These are phyloP conservation scores for Diospyros lotus DNA, from an alignment of 148 eudicot genomes.

Conservation along the genomic window DNA sequence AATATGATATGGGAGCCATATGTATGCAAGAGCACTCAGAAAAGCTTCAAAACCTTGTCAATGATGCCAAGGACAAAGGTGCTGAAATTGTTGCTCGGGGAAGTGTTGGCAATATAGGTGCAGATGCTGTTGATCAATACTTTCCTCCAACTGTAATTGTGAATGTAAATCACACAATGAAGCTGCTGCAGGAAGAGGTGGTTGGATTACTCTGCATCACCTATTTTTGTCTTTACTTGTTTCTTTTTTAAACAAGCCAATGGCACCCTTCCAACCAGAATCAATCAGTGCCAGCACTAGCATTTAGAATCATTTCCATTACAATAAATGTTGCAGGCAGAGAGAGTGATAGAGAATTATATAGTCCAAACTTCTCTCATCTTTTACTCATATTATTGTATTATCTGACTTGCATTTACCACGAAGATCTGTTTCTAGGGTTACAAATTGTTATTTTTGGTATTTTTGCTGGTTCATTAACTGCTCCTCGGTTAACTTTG, in stretches of 20 bases:
- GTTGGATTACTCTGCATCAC: constrained; percentile 6
- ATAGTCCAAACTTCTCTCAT: not conserved
- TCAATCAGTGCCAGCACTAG: not conserved
- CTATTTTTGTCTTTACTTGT: not conserved
- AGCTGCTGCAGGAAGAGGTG: constrained; percentile 98
- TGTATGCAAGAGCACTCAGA: constrained; percentile 99
- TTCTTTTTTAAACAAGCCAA: not conserved
- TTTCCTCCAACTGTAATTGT: constrained; percentile 92
- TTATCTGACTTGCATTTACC: too few relatives aligned
- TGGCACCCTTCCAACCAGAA: not conserved
- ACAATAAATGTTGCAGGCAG: not conserved
- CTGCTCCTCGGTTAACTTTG: constrained; percentile 4
- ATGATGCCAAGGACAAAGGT: constrained; percentile 93
- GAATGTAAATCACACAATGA: constrained; percentile 87
- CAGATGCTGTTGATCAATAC: constrained; percentile 96
- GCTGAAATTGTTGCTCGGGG: constrained; percentile 93
- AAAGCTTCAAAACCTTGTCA: constrained; percentile 86
- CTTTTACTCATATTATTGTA: not conserved
- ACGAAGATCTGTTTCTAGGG: too few relatives aligned
- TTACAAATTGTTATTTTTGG: not conserved
- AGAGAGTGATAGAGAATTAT: not conserved
- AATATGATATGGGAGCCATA: constrained; percentile 97
- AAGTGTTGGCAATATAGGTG: constrained; percentile 88
- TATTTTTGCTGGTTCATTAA: not conserved
- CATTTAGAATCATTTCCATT: not conserved